These are phyloP conservation scores for Corylus americana DNA, from an alignment of 306 rosid species.

Conservation along the genomic window DNA sequence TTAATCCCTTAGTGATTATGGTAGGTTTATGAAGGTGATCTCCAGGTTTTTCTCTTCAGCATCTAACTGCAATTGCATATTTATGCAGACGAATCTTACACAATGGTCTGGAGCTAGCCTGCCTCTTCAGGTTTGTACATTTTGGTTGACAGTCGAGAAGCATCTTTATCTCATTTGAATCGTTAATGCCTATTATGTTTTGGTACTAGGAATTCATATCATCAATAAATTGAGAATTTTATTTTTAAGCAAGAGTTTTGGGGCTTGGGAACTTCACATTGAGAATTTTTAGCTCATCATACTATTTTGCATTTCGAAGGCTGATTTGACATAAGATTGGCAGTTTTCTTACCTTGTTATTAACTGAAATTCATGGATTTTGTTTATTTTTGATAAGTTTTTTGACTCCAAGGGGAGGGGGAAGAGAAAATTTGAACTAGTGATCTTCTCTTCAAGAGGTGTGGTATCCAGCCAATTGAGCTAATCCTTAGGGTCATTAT, in stretches of 20 bases:
- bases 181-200: background rate
- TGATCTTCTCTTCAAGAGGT: too few relatives aligned
- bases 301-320: background rate
- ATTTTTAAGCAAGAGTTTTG: background rate
- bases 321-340: background rate
- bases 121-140: conserved; percentile 82
- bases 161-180: background rate
- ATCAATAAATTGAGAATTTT: background rate
- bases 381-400: too few relatives aligned
- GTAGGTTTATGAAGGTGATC: conserved; percentile 24
- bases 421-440: too few relatives aligned
- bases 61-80: conserved; percentile 39
- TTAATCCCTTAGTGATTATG: conserved; percentile 8
- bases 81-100: conserved; percentile 87
- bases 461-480: too few relatives aligned
- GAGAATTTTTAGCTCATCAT: background rate
- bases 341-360: background rate
- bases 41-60: conserved; percentile 20
- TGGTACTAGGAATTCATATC: background rate
- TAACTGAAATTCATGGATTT: background rate
- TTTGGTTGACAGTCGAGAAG: background rate
- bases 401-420: too few relatives aligned
- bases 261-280: background rate
- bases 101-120: conserved; percentile 99
- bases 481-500: too few relatives aligned